phyloP scores from a whole-genome alignment of 1,139 yeast genomes.

The Kazachstania sp. region DNA sequence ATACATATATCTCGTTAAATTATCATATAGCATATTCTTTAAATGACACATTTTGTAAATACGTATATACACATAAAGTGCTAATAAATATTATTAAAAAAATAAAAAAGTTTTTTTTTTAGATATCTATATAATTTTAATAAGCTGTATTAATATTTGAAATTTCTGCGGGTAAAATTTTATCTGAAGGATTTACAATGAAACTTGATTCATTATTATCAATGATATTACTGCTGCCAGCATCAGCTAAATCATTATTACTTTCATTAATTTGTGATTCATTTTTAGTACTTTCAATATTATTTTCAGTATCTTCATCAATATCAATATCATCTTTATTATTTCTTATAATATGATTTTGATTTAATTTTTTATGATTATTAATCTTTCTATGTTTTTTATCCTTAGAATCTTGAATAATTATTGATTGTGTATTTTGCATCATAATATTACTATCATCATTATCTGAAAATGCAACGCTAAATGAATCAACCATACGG shows the following conservation, averaged over 20 bases:
- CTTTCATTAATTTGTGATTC: background rate
- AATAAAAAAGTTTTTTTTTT: no score
- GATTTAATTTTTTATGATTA: background rate
- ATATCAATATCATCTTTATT: background rate
- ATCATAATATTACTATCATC: conserved; percentile 11
- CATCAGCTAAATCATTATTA: background rate
- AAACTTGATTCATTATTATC: conserved; percentile 7
- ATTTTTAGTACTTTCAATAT: background rate
- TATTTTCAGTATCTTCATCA: background rate
- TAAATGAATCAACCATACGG: conserved; percentile 34
- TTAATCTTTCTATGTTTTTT: background rate
- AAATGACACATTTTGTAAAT: background rate
- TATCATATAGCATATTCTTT: background rate
- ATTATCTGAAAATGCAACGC: conserved; percentile 27
- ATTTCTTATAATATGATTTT: background rate
- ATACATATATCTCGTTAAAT: background rate
- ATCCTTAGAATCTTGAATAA: conserved; percentile 4
- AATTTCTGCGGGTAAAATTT: conserved; percentile 10
- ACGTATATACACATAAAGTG: background rate
- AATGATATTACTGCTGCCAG: background rate
- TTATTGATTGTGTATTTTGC: conserved; percentile 2
- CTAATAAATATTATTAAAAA: no score
- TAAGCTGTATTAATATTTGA: conserved; percentile 1
- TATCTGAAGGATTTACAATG: conserved; percentile 1
- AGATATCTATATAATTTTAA: background rate